Conservation (phyloP, 768 basidiomycete species). For the Coprinopsis strossmayeri region DNA sequence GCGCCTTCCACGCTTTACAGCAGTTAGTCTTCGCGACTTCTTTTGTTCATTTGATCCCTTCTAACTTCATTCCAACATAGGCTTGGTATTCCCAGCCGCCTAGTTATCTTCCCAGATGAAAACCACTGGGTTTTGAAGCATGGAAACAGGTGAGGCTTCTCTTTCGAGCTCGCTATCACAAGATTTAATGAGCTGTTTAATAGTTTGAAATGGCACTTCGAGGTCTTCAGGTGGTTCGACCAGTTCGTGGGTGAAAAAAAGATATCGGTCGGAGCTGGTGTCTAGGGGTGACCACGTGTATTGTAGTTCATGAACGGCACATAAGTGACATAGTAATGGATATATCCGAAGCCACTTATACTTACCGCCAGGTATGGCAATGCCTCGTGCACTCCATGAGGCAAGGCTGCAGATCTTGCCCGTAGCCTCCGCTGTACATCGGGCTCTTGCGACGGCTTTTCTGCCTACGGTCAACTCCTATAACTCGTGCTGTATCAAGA, state of each 20-base stretch:
- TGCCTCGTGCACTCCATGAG: too few species aligned
- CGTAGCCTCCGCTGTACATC: too few species aligned
- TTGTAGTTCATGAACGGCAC: too few species aligned
- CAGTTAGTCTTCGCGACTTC: constrained; percentile 43
- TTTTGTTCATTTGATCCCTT: too few species aligned
- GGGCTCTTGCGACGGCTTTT: too few species aligned
- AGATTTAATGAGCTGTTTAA: not conserved
- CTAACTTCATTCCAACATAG: constrained; percentile 26
- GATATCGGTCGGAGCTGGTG: not conserved
- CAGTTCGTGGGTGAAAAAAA: constrained; percentile 44
- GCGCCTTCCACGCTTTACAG: constrained; percentile 79
- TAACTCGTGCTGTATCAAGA: too few species aligned
- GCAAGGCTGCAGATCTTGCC: too few species aligned
- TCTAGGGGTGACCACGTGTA: too few species aligned
- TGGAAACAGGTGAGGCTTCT: constrained; percentile 57
- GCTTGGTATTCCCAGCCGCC: constrained; percentile 62
- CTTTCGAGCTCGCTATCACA: not conserved
- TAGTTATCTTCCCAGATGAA: constrained; percentile 84
- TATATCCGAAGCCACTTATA: too few species aligned
- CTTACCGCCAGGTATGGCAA: too few species aligned
- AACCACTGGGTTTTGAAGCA: constrained; percentile 90
- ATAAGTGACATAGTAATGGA: too few species aligned
- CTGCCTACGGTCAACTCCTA: too few species aligned
- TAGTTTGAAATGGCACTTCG: constrained; percentile 91
- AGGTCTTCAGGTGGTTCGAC: constrained; percentile 89